phyloP scores from a whole-genome alignment of 2,329 filamentous ascomycete species.

The Ceratocystis colombiana region DNA sequence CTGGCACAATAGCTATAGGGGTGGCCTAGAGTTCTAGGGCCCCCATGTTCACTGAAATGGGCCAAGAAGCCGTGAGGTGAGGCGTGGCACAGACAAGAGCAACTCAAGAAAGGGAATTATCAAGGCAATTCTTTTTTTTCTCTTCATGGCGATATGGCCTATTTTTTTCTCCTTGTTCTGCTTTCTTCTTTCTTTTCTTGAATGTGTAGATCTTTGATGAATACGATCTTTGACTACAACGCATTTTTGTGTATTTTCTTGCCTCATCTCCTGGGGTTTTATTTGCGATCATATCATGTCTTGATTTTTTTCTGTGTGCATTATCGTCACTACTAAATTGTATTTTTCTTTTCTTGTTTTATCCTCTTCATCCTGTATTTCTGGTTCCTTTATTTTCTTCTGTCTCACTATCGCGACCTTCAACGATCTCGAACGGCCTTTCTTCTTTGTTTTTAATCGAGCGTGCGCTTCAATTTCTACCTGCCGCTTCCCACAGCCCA shows the following conservation, averaged over 20 bases:
- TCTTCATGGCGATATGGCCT: too few species aligned
- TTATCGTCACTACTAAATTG: not conserved
- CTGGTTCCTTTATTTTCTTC: conserved; percentile 11
- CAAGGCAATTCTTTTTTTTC: not conserved
- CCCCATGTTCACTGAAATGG: too few species aligned
- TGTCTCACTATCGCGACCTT: conserved; percentile 3
- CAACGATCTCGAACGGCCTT: not conserved
- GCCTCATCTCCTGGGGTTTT: not conserved
- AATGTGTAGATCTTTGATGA: not conserved
- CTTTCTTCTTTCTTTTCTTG: not conserved
- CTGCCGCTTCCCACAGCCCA: not conserved
- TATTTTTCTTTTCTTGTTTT: not conserved
- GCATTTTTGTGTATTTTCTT: not conserved
- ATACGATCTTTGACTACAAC: not conserved
- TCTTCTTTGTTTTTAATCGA: not conserved
- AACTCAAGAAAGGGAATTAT: not conserved
- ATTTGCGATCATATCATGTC: not conserved
- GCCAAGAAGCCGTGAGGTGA: too few species aligned
- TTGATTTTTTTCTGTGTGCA: conserved; percentile 13
- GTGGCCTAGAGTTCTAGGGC: not conserved
- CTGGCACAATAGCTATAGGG: not conserved
- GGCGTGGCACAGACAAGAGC: not conserved
- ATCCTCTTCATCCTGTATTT: conserved; percentile 2
- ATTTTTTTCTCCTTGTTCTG: not conserved
- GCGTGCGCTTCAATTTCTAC: not conserved